These are phyloP conservation scores for Alternaria sp. DNA, from an alignment of 2,329 filamentous ascomycete genomes.

Conservation along the genomic window DNA sequence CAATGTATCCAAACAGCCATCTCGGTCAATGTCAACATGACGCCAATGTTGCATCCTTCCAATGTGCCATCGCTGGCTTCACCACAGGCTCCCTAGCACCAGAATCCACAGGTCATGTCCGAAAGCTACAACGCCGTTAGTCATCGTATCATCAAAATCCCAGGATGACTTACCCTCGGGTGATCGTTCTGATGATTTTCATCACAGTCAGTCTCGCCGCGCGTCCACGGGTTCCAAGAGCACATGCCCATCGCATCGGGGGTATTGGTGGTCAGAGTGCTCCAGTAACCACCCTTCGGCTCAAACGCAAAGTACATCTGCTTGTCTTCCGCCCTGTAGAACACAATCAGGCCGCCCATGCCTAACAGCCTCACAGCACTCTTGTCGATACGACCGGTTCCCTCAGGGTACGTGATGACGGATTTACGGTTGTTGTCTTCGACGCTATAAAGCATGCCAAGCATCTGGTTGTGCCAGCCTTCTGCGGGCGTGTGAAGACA, in stretches of 20 bases:
- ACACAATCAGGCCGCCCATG: not conserved
- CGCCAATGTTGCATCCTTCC: not conserved
- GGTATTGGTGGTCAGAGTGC: not conserved
- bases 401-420: not conserved
- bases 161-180: not conserved
- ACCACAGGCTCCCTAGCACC: not conserved
- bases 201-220: not conserved
- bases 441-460: constrained; percentile 2
- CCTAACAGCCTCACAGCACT: not conserved
- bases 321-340: not conserved
- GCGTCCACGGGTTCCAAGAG: not conserved
- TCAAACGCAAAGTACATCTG: constrained; percentile 3
- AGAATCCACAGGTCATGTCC: constrained; percentile 4
- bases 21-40: not conserved
- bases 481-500: constrained; percentile 5
- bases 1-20: not conserved
- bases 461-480: constrained; percentile 6
- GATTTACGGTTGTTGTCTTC: constrained; percentile 4
- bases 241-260: not conserved
- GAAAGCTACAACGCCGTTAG: not conserved
- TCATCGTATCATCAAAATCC: not conserved
- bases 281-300: constrained; percentile 2
- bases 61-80: not conserved
- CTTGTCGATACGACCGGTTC: constrained; percentile 1
- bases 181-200: not conserved